Percentiles rank a stretch among this genome's conserved stretches.
Conservation (phyloP, 1,139 yeast species). For the Zygosaccharomyces sapae region DNA sequence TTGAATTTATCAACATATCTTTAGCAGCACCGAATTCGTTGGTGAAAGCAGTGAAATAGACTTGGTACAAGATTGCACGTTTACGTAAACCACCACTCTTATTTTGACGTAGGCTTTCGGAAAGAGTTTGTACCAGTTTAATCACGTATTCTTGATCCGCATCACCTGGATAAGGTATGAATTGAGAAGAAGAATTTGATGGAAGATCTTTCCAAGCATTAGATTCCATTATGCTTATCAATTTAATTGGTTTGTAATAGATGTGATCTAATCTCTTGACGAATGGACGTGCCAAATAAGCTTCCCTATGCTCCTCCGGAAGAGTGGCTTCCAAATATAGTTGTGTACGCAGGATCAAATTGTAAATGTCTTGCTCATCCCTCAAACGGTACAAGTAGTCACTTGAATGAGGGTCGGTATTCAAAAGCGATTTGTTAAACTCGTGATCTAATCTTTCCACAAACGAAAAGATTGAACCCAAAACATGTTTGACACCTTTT, state of each 20-base stretch:
- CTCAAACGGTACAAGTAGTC: slow-evolving; percentile 89
- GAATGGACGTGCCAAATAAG: slow-evolving; percentile 69
- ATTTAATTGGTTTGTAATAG: slow-evolving; percentile 82
- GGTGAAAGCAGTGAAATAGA: slow-evolving; percentile 88
- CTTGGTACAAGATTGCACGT: slow-evolving; percentile 78
- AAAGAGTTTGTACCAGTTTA: slow-evolving; percentile 59
- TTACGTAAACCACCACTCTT: slow-evolving; percentile 67
- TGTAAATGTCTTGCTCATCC: slow-evolving; percentile 77
- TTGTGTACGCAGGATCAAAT: slow-evolving; percentile 78
- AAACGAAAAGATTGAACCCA: slow-evolving; percentile 81
- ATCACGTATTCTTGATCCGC: slow-evolving; percentile 42
- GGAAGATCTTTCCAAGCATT: slow-evolving; percentile 62
- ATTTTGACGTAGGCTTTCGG: slow-evolving; percentile 63
- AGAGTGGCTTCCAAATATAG: slow-evolving; percentile 70
- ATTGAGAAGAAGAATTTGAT: slow-evolving; percentile 25
- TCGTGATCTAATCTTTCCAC: slow-evolving; percentile 96
- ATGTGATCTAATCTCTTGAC: slow-evolving; percentile 87
- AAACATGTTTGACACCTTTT: slow-evolving; percentile 66
- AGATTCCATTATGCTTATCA: slow-evolving; percentile 65
- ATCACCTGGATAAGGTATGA: slow-evolving; percentile 30
- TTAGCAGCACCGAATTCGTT: slow-evolving; percentile 80
- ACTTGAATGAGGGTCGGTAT: slow-evolving; percentile 89
- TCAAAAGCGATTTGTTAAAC: slow-evolving; percentile 79
- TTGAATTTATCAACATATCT: slow-evolving; percentile 81
- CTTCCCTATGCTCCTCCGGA: slow-evolving; percentile 48